Base-by-base conservation (phyloP, 1,284 basidiomycete species). In the Leucoagaricus sp. region DNA sequence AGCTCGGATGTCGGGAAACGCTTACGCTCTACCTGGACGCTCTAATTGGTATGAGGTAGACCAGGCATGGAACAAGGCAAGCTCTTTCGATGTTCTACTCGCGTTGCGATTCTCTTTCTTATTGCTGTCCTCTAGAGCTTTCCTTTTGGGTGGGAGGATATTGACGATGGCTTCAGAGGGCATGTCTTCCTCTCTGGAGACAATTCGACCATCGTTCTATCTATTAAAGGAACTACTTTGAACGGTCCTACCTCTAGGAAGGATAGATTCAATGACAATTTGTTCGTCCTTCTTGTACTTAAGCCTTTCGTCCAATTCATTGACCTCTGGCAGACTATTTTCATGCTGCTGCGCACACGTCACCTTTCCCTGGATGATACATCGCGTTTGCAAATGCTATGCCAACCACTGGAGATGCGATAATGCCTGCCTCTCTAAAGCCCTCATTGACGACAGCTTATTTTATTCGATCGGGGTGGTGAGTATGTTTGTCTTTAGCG, bases 271-370 rank as follows among this genome's bases (percentile, higher is more conserved):
- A 99, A 99, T 67, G 97, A 99, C 73, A 99, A 99, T 67, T 75
- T 97, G 62, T 76, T 53, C 7, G 65, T 63, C 13, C 25, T 25
- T 29, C 12, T 26, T n/a, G 12, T 25, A 19, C 31, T 15, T 25
- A 49, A 23, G 9, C 36, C 49, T 54, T 29, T 48, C 3, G 40
- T 13, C 33, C 15, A 47, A 13, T 36, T 33, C 5, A 12, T 33
- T 3, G 4, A 49, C 41, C 21, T 25, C 21, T n/a, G n/a, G n/a
- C 21, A 77, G 76, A 21, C 75, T 98, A 21, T 98, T 98, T 74
- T 98, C 95, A 0, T 99, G 97, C 76, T 99, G 97, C 72, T 99
- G 97, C 67, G 96, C 96, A 3, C 81, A 89, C 28, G 93, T 98
- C 31, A 93, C 93, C 68, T 84, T 95, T 65, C 88, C 93, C 0